Evolutionary conservation across 768 basidiomycete species (phyloP).

Genomic region (Leccinum obscurum): DNA sequence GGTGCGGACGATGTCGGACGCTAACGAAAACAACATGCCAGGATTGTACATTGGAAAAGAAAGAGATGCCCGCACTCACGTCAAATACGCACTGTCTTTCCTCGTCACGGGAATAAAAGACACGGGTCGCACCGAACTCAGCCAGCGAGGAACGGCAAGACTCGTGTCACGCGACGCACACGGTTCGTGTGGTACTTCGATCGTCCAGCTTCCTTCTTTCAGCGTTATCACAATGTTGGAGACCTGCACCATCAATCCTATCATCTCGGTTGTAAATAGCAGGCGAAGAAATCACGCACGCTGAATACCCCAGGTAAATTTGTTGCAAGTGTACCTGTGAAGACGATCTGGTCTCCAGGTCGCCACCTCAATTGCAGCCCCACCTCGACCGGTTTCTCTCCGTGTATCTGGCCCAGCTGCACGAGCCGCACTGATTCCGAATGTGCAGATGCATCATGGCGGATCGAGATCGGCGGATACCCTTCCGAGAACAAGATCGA

Average conservation of each 20-base stretch:
- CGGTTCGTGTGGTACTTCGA: constrained; percentile 60
- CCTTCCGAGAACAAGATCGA: no score
- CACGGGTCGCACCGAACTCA: constrained; percentile 53
- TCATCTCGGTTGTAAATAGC: neutral
- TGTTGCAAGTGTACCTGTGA: no score
- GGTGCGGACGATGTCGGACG: constrained; percentile 38
- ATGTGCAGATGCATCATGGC: constrained; percentile 38
- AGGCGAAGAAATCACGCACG: constrained; percentile 39
- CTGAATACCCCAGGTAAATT: constrained; percentile 49
- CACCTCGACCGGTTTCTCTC: constrained; percentile 9
- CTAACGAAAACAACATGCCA: neutral
- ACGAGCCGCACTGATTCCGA: constrained; percentile 38
- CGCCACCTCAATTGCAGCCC: no score
- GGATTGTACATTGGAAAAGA: neutral
- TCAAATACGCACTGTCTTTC: constrained; percentile 45
- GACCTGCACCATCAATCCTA: constrained; percentile 19
- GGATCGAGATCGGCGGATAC: constrained; percentile 40
- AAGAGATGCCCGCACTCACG: constrained; percentile 38
- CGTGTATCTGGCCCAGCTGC: constrained; percentile 48
- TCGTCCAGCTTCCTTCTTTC: constrained; percentile 50
- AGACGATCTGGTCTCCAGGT: no score
- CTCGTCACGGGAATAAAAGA: constrained; percentile 54
- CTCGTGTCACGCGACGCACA: constrained; percentile 38
- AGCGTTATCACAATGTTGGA: constrained; percentile 46
- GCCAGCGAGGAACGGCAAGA: constrained; percentile 47